Conservation (phyloP, 441 rosid genomes). For the Theobroma grandiflorum region DNA sequence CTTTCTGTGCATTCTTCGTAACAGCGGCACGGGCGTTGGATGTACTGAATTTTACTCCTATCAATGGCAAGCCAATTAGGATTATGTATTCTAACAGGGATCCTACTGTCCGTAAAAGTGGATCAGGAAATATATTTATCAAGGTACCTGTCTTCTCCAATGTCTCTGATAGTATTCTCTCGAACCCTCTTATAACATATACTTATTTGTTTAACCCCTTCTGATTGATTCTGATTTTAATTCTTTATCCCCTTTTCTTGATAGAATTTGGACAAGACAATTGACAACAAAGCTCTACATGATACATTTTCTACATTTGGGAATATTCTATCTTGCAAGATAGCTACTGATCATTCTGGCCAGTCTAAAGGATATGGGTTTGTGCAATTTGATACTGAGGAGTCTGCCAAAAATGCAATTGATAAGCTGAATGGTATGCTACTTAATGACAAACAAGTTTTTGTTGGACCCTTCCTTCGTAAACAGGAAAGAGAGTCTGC, state of each 20-base stretch:
- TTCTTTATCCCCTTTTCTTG: conserved; percentile 20
- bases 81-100: conserved; percentile 65
- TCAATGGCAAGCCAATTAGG: conserved; percentile 60
- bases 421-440: conserved; percentile 70
- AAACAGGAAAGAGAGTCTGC: conserved; percentile 24
- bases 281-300: conserved; percentile 61
- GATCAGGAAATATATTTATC: conserved; percentile 61
- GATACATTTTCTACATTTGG: conserved; percentile 39
- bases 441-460: conserved; percentile 73
- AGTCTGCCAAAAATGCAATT: conserved; percentile 72
- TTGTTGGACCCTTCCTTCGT: conserved; percentile 50
- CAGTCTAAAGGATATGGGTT: conserved; percentile 75
- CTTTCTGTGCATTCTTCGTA: conserved; percentile 16
- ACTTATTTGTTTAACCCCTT: neutral
- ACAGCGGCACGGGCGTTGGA: conserved; percentile 55
- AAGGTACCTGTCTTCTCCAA: conserved; percentile 45
- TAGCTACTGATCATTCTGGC: conserved; percentile 56
- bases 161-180: neutral
- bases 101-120: conserved; percentile 61
- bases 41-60: conserved; percentile 46
- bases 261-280: conserved; percentile 65
- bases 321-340: conserved; percentile 20
- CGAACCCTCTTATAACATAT: neutral
- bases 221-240: conserved; percentile 22
- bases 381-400: conserved; percentile 70